A percentile compares a stretch with the other conserved stretches of the same genome.
Conservation (phyloP, 31 red algal species). For the Odonthalia washingtoniensis region DNA sequence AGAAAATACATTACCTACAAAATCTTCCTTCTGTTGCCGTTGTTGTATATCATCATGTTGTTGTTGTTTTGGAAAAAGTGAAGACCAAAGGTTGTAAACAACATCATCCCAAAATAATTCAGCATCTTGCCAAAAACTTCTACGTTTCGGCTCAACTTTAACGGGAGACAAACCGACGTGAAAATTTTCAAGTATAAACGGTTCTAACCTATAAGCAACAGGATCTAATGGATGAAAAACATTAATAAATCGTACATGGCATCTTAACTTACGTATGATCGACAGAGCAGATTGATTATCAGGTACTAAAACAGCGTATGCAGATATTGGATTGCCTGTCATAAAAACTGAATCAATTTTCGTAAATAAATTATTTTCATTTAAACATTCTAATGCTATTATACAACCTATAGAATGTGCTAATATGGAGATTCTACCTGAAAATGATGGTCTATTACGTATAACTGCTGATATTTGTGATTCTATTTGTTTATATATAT, state of each 20-base stretch:
- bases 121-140: slow-evolving; percentile 71
- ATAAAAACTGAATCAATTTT: slow-evolving; percentile 54
- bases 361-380: slow-evolving; percentile 13
- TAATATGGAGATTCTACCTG: slow-evolving; percentile 50
- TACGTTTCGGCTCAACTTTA: slow-evolving; percentile 35
- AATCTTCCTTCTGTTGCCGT: neutral
- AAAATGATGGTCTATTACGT: slow-evolving; percentile 51
- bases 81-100: slow-evolving; percentile 57
- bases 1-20: neutral
- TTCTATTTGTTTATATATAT: slow-evolving; percentile 37
- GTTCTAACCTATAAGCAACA: slow-evolving; percentile 66
- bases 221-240: slow-evolving; percentile 73
- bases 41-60: neutral
- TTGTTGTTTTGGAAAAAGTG: slow-evolving; percentile 41
- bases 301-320: slow-evolving; percentile 58
- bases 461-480: slow-evolving; percentile 45
- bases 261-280: slow-evolving; percentile 31
- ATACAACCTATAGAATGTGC: slow-evolving; percentile 55
- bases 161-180: slow-evolving; percentile 11
- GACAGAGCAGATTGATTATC: slow-evolving; percentile 45
- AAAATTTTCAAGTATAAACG: slow-evolving; percentile 28
- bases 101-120: slow-evolving; percentile 68
- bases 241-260: slow-evolving; percentile 52
- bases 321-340: slow-evolving; percentile 47
- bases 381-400: slow-evolving; percentile 48